Conservation (phyloP, 1,284 basidiomycete species). For the Rhodotorula mucilaginosa region DNA sequence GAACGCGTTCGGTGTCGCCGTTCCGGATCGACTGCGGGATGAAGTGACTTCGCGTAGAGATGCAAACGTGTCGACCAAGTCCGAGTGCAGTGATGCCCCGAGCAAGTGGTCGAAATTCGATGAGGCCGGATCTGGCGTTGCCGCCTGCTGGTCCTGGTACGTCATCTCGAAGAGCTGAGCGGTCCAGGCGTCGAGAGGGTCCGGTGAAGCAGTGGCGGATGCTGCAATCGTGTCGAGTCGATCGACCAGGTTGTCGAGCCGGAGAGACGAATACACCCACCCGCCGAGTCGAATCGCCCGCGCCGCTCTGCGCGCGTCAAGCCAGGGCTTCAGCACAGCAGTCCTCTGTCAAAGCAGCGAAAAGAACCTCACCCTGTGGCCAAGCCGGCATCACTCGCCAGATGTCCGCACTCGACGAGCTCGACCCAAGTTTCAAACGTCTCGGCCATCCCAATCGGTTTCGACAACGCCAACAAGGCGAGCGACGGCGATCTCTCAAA, state of each 20-base stretch:
- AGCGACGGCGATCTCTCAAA: not conserved
- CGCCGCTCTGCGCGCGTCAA: not conserved
- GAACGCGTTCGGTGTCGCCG: no score
- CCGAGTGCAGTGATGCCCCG: no score
- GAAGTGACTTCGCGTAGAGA: no score
- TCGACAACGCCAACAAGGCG: not conserved
- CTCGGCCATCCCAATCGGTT: not conserved
- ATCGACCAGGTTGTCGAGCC: not conserved
- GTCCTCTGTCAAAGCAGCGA: no score
- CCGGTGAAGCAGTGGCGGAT: not conserved
- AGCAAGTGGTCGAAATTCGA: no score
- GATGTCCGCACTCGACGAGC: not conserved
- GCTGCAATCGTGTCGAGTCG: not conserved
- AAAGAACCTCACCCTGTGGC: not conserved
- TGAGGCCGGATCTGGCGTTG: no score
- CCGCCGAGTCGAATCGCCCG: not conserved
- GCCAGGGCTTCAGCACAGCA: not conserved
- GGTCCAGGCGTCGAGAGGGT: not conserved
- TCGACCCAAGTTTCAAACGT: not conserved
- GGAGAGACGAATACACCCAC: not conserved
- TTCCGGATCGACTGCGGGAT: no score
- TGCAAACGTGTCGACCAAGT: no score
- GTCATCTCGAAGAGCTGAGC: not conserved
- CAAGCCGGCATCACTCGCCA: not conserved
- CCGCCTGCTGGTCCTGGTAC: no score